Percentiles rank a stretch among this genome's conserved stretches.
phyloP scores from a whole-genome alignment of 163 green algal species.

The Scenedesmus sp. region DNA sequence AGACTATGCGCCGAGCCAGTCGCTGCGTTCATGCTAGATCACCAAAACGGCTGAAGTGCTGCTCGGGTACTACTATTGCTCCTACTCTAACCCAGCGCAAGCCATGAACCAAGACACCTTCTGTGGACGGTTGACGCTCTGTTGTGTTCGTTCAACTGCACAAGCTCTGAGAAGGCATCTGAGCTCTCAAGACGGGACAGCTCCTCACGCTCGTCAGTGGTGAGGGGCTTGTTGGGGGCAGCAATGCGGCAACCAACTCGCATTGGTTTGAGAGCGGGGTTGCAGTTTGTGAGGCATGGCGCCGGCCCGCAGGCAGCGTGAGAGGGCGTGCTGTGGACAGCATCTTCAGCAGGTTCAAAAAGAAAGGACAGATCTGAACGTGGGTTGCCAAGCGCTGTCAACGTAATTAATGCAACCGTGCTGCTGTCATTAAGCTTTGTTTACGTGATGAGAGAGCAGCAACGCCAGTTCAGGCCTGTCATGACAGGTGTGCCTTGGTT shows the following conservation, averaged over 20 bases:
- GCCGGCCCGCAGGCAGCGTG: background rate
- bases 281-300: background rate
- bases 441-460: background rate
- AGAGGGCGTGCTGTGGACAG: conserved; percentile 7
- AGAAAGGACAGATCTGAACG: background rate
- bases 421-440: background rate
- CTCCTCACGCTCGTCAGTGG: conserved; percentile 43
- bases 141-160: conserved; percentile 58
- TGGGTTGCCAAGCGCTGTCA: background rate
- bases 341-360: background rate
- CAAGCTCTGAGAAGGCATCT: conserved; percentile 75
- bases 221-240: conserved; percentile 3
- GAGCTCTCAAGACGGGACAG: conserved; percentile 57
- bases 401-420: background rate
- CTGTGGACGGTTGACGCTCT: conserved; percentile 73
- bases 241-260: conserved; percentile 10
- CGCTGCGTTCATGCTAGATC: background rate
- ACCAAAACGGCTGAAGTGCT: background rate
- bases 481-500: background rate
- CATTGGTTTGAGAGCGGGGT: background rate
- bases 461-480: background rate
- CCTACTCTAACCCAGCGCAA: background rate
- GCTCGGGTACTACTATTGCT: background rate
- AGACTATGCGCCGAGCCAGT: background rate
- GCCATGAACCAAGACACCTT: conserved; percentile 50